A percentile compares a stretch with the other conserved stretches of the same genome.
Conservation (phyloP, 169 alveolate genomes). For the Ichthyophthirius multifiliis region DNA sequence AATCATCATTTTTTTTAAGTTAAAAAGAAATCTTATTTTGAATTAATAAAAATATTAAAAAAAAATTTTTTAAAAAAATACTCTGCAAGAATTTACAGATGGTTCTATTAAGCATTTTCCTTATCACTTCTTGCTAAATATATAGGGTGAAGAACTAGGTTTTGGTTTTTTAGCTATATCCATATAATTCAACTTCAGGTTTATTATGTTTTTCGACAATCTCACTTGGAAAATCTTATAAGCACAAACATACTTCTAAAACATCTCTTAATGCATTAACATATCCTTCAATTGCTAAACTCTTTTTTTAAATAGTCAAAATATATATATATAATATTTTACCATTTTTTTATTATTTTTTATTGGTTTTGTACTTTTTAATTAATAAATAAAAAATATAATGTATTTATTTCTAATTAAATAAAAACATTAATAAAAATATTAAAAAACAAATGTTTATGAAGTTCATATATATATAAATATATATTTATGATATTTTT, state of each 20-base stretch:
- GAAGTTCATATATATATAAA: too few species aligned
- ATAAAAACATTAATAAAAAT: too few species aligned
- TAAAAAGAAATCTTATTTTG: slow-evolving; percentile 19
- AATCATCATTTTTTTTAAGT: slow-evolving; percentile 28
- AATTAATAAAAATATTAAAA: not conserved
- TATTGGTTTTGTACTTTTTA: too few species aligned
- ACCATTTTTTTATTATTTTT: too few species aligned
- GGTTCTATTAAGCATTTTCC: slow-evolving; percentile 43
- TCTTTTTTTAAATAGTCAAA: slow-evolving; percentile 6
- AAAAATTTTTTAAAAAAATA: not conserved
- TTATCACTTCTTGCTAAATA: slow-evolving; percentile 39
- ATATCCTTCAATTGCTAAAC: slow-evolving; percentile 17
- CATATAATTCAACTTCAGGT: slow-evolving; percentile 46
- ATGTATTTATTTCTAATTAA: too few species aligned
- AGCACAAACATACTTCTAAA: slow-evolving; percentile 23
- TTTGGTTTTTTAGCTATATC: slow-evolving; percentile 25
- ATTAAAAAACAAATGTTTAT: too few species aligned
- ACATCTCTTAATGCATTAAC: slow-evolving; percentile 30
- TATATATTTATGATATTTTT: too few species aligned
- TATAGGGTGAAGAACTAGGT: slow-evolving; percentile 24
- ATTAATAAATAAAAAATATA: too few species aligned
- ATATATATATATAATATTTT: too few species aligned
- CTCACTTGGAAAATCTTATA: slow-evolving; percentile 36
- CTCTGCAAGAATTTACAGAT: slow-evolving; percentile 42
- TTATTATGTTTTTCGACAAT: slow-evolving; percentile 40